These are phyloP conservation scores for Dactylis glomerata DNA, from an alignment of 176 grass and related monocot species.

Conservation along the genomic window DNA sequence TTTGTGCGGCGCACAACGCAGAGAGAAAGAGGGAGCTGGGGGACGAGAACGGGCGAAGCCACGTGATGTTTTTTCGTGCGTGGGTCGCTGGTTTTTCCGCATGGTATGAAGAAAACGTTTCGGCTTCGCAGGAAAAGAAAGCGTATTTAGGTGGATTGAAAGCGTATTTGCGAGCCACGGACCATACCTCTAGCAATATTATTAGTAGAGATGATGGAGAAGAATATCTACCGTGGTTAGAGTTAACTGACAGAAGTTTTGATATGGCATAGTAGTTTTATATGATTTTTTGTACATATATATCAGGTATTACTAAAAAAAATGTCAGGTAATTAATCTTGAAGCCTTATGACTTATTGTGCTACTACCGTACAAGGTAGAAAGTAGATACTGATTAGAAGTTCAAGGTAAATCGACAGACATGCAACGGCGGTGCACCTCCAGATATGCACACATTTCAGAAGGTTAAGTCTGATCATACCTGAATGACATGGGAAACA, in stretches of 20 bases:
- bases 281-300: neutral
- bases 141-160: too few relatives aligned
- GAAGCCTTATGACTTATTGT: neutral
- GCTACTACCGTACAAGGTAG: neutral
- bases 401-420: neutral
- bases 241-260: neutral
- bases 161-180: too few relatives aligned
- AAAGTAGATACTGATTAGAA: neutral
- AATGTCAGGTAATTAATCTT: too few relatives aligned
- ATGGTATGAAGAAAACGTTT: too few relatives aligned
- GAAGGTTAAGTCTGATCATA: constrained; percentile 4
- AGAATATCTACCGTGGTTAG: neutral
- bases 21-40: too few relatives aligned
- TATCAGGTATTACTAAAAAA: neutral
- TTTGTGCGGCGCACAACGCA: too few relatives aligned
- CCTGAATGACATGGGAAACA: constrained; percentile 92
- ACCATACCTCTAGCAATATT: too few relatives aligned
- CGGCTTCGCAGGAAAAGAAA: too few relatives aligned
- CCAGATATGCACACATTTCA: neutral
- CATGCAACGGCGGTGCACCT: neutral
- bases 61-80: too few relatives aligned
- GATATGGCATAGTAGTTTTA: neutral
- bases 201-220: too few relatives aligned
- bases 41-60: too few relatives aligned
- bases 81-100: too few relatives aligned